These are phyloP conservation scores for Skeletonema menzelii DNA, from an alignment of 108 stramenopile genomes.

Conservation along the genomic window DNA sequence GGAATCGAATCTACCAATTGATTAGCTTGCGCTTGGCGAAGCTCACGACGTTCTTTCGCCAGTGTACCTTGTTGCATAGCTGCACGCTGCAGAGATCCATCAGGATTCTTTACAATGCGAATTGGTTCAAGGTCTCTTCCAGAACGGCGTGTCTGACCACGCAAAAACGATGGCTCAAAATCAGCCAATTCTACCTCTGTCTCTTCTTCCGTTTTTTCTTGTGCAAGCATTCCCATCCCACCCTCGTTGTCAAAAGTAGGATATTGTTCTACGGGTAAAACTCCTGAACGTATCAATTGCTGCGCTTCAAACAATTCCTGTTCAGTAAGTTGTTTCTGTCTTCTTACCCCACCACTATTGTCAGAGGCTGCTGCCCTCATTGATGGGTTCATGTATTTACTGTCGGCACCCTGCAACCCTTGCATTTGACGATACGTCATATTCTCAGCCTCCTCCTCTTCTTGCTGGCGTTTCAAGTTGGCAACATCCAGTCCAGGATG, in stretches of 20 bases:
- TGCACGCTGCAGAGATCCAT: constrained; percentile 95
- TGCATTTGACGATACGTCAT: constrained; percentile 42
- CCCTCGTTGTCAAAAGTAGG: constrained; percentile 95
- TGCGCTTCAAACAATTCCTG: constrained; percentile 97
- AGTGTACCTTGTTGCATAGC: constrained; percentile 93
- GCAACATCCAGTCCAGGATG: constrained; percentile 91
- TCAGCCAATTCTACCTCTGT: constrained; percentile 95
- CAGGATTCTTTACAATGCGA: constrained; percentile 97
- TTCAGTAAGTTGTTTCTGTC: constrained; percentile 88
- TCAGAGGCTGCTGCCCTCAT: constrained; percentile 12
- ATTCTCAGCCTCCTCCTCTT: constrained; percentile 65
- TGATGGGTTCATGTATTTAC: constrained; percentile 12
- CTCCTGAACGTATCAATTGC: constrained; percentile 95
- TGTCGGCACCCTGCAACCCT: constrained; percentile 15
- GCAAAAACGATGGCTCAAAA: constrained; percentile 93
- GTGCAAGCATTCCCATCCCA: constrained; percentile 89
- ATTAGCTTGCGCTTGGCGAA: constrained; percentile 95
- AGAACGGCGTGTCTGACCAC: constrained; percentile 88
- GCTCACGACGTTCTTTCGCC: constrained; percentile 96
- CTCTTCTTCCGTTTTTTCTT: constrained; percentile 95
- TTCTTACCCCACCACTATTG: constrained; percentile 42
- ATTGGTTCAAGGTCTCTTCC: constrained; percentile 88
- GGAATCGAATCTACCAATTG: constrained; percentile 97
- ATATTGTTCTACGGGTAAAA: constrained; percentile 95
- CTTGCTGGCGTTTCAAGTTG: constrained; percentile 66